Base-by-base conservation (phyloP, 768 basidiomycete genomes). In the Phlebiopsis flavidoalba region DNA sequence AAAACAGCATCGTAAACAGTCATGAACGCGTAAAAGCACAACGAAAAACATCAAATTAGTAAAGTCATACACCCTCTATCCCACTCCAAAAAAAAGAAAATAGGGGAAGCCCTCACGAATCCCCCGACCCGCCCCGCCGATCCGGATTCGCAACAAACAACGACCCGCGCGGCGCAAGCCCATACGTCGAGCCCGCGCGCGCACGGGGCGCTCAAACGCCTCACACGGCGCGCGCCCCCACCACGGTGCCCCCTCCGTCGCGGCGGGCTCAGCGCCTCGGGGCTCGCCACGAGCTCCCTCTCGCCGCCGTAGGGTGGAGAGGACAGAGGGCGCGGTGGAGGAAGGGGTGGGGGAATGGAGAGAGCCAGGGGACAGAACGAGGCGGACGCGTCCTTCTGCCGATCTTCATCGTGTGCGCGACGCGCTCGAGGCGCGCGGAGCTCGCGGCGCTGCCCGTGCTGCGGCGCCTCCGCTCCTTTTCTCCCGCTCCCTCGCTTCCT, bases 131-230 rank as follows among this genome's bases (percentile, higher is more conserved):
- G 22, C 63, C 47, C 24, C 60, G 57, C 22, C 62, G 65, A 66
- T 88, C 86, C 17, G 91, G 89, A 72, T 93, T 92, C 22, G 88
- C 87, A 55, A 93, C 79, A 65, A 83, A 92, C 33, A 93, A 76
- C 63, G 83, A 83, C 19, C 82, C 73, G 61, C 81, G 79, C 22
- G 84, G 83, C 37, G 79, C 85, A 36, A 91, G 78, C 12, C 88
- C 89, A 69, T 91, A 92, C 37, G 54, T 43, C 59, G 63, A 57
- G 59, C 60, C 65, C 45, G 67, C 73, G 55, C 64, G 72, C 26
- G 54, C 72, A 73, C 67, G n/a, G n/a, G n/a, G n/a, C 71, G 78
- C 36, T 37, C 59, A 58, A 21, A 60, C 40, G 49, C 45, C 15
- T 64, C 64, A n/a, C 26, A 31, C 26, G n/a, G n/a, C n/a, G 3